Conservation (phyloP, 2,329 filamentous ascomycete species). For the Onygena corvina region DNA sequence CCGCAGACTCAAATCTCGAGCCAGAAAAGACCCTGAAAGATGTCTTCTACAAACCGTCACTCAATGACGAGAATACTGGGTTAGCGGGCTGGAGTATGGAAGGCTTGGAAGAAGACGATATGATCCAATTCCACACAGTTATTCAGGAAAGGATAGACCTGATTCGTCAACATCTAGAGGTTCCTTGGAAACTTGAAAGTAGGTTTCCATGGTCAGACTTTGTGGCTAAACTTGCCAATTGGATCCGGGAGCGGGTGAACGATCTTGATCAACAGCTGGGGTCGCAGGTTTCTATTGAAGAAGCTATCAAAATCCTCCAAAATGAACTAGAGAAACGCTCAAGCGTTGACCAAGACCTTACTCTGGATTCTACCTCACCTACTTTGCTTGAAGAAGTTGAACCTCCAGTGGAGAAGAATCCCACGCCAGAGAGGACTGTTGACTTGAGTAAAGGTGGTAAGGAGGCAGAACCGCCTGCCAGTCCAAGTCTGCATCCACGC, state of each 20-base stretch:
- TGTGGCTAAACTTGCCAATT: conserved; percentile 34
- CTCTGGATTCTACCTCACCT: neutral
- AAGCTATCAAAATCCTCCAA: conserved; percentile 18
- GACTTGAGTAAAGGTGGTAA: neutral
- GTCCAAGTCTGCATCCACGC: neutral
- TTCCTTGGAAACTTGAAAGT: neutral
- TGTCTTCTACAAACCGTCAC: conserved; percentile 8
- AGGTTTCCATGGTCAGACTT: conserved; percentile 42
- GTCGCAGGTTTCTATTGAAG: conserved; percentile 33
- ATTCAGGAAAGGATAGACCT: conserved; percentile 8
- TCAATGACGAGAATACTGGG: neutral
- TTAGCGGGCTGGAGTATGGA: conserved; percentile 14
- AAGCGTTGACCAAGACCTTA: conserved; percentile 16
- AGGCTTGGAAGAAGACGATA: conserved; percentile 11
- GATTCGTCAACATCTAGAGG: conserved; percentile 8
- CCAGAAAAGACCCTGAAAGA: conserved; percentile 5
- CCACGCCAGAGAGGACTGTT: neutral
- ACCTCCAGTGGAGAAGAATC: neutral
- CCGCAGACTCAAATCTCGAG: neutral
- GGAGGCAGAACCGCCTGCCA: neutral
- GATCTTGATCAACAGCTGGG: conserved; percentile 37
- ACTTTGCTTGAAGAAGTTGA: neutral
- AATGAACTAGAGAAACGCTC: conserved; percentile 24
- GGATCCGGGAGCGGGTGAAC: conserved; percentile 34
- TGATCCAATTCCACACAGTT: conserved; percentile 6